These are phyloP conservation scores for Fusarium sp. DNA, from an alignment of 2,329 filamentous ascomycete genomes.

Conservation along the genomic window DNA sequence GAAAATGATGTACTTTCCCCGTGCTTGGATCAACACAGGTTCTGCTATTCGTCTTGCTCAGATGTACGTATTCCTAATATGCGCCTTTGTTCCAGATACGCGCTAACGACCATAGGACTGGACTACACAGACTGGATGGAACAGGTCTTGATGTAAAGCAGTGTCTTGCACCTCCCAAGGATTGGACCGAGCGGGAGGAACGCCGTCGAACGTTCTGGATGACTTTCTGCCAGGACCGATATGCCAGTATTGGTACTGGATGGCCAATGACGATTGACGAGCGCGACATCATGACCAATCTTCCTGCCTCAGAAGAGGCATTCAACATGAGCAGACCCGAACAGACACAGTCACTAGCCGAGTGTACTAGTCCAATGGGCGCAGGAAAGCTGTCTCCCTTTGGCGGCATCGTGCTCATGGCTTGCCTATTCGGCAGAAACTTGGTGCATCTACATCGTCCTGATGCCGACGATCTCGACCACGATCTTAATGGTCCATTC, in stretches of 20 bases:
- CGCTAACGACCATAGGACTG: conserved; percentile 74
- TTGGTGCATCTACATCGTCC: conserved; percentile 91
- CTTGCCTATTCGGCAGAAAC: conserved; percentile 91
- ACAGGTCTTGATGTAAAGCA: conserved; percentile 89
- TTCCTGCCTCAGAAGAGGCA: conserved; percentile 86
- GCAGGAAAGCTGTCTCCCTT: conserved; percentile 79
- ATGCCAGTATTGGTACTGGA: conserved; percentile 94
- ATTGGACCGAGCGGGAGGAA: conserved; percentile 96
- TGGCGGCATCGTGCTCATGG: conserved; percentile 83
- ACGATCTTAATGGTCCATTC: conserved; percentile 91
- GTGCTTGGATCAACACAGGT: conserved; percentile 94
- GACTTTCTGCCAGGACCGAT: conserved; percentile 89
- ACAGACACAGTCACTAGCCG: conserved; percentile 74
- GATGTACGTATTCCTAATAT: conserved; percentile 67
- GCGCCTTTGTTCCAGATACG: background rate
- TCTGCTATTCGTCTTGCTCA: conserved; percentile 82
- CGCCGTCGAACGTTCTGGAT: conserved; percentile 94
- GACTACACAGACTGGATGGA: conserved; percentile 87
- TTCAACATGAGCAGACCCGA: conserved; percentile 84
- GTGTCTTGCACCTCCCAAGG: conserved; percentile 83
- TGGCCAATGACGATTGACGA: conserved; percentile 98
- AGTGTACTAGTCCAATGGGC: conserved; percentile 77
- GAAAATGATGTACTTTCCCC: conserved; percentile 96
- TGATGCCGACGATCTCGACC: conserved; percentile 80
- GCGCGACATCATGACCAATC: conserved; percentile 85